Conservation (phyloP, 805 yeast genomes). For the Yarrowia keelungensis region DNA sequence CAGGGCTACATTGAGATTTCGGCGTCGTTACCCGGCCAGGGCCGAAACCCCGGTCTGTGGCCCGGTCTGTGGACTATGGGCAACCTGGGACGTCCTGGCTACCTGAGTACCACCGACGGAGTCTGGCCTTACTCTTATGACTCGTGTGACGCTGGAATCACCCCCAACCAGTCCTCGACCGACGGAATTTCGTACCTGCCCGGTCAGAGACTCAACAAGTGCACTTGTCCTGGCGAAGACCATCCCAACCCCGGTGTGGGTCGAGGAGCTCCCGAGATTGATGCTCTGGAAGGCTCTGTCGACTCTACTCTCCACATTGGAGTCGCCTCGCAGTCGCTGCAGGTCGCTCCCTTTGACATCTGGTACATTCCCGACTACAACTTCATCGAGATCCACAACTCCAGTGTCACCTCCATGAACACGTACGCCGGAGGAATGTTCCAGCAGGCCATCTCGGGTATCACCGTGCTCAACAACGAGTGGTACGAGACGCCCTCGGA, state of each 20-base stretch:
- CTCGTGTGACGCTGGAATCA: conserved; percentile 90
- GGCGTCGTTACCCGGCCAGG: conserved; percentile 79
- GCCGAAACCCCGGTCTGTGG: conserved; percentile 85
- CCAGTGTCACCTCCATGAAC: conserved; percentile 77
- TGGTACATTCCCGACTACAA: conserved; percentile 94
- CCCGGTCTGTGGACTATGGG: conserved; percentile 98
- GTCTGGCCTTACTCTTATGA: conserved; percentile 94
- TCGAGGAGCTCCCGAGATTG: conserved; percentile 96
- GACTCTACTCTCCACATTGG: conserved; percentile 55
- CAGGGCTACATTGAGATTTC: conserved; percentile 82
- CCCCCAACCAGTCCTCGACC: conserved; percentile 90
- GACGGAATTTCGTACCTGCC: conserved; percentile 89
- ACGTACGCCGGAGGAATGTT: conserved; percentile 90
- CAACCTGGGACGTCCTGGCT: conserved; percentile 91
- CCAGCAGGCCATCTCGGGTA: conserved; percentile 91
- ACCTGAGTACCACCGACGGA: conserved; percentile 84
- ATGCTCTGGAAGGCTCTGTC: conserved; percentile 84
- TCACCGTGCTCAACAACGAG: conserved; percentile 73
- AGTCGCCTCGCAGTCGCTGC: conserved; percentile 89
- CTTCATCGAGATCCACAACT: conserved; percentile 74
- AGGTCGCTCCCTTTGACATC: conserved; percentile 91
- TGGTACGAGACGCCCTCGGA: conserved; percentile 73
- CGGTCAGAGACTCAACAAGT: conserved; percentile 77
- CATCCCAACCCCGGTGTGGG: conserved; percentile 91
- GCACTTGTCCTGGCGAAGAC: conserved; percentile 82